A percentile compares a stretch with the other conserved stretches of the same genome.
Conservation (phyloP, 768 basidiomycete species). For the Kwoniella shandongensis region DNA sequence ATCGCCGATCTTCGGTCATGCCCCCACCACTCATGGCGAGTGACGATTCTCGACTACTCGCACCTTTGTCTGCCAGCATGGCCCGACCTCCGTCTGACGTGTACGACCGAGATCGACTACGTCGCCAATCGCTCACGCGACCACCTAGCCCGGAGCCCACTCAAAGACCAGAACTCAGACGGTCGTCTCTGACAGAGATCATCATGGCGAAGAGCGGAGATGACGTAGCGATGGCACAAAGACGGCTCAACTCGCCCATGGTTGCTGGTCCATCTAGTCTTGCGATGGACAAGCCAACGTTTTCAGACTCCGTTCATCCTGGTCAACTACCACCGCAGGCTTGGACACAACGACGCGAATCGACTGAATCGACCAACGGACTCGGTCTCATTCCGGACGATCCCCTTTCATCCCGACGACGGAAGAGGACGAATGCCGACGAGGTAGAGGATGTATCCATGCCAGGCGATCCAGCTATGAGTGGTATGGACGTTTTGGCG, state of each 20-base stretch:
- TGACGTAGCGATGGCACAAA: slow-evolving; percentile 23
- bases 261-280: slow-evolving; percentile 6
- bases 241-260: slow-evolving; percentile 8
- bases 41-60: slow-evolving; percentile 7
- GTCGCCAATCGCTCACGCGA: slow-evolving; percentile 22
- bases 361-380: slow-evolving; percentile 8
- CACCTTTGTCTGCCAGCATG: slow-evolving; percentile 1
- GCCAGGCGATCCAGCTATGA: slow-evolving; percentile 24
- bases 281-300: slow-evolving; percentile 24
- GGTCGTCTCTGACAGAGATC: slow-evolving; percentile 38
- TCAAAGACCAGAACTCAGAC: slow-evolving; percentile 17
- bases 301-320: slow-evolving; percentile 22
- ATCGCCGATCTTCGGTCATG: slow-evolving; percentile 12
- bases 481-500: slow-evolving; percentile 42
- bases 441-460: slow-evolving; percentile 5
- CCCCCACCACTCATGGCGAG: neutral
- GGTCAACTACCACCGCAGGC: neutral
- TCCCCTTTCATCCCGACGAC: slow-evolving; percentile 2
- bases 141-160: slow-evolving; percentile 27
- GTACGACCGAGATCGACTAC: slow-evolving; percentile 1
- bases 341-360: slow-evolving; percentile 15
- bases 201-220: slow-evolving; percentile 38
- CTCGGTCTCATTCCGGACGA: slow-evolving; percentile 12
- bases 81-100: slow-evolving; percentile 10
- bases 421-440: slow-evolving; percentile 11